Conservation (phyloP, 257 asterid species). For the Coffea eugenioides region DNA sequence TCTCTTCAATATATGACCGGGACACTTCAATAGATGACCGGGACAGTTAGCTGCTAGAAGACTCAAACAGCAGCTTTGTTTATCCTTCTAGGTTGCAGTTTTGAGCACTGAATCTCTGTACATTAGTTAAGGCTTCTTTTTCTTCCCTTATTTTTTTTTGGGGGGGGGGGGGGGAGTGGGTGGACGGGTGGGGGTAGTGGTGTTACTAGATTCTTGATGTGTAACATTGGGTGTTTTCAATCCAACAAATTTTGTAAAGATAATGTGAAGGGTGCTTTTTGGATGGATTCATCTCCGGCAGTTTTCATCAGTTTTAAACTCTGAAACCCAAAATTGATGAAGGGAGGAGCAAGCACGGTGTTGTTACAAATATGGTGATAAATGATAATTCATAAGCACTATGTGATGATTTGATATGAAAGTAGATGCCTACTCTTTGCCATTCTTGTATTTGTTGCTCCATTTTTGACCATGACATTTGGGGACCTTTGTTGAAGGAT, state of each 20-base stretch:
- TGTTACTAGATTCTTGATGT: not conserved
- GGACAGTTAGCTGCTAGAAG: slow-evolving; percentile 27
- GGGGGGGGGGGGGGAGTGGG: too few relatives aligned
- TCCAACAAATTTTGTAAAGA: not conserved
- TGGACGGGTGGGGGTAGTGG: too few relatives aligned
- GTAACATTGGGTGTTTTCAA: not conserved
- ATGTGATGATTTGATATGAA: too few relatives aligned
- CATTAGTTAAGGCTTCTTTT: not conserved
- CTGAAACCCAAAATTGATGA: not conserved
- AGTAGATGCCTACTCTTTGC: not conserved
- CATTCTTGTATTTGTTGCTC: too few relatives aligned
- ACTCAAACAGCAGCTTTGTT: not conserved
- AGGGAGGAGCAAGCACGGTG: not conserved
- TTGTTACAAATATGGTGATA: not conserved
- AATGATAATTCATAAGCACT: too few relatives aligned
- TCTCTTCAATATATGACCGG: slow-evolving; percentile 56
- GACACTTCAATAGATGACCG: slow-evolving; percentile 57
- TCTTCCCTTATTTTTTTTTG: too few relatives aligned
- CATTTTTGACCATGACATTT: not conserved
- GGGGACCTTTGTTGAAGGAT: not conserved
- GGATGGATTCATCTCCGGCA: not conserved
- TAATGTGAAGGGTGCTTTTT: not conserved
- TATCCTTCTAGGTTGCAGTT: not conserved
- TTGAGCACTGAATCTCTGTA: not conserved
- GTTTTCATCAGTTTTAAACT: not conserved